A percentile compares a stretch with the other conserved stretches of the same genome.
These are phyloP conservation scores for Epichloe aotearoae DNA, from an alignment of 2,329 filamentous ascomycete species.

Conservation along the genomic window DNA sequence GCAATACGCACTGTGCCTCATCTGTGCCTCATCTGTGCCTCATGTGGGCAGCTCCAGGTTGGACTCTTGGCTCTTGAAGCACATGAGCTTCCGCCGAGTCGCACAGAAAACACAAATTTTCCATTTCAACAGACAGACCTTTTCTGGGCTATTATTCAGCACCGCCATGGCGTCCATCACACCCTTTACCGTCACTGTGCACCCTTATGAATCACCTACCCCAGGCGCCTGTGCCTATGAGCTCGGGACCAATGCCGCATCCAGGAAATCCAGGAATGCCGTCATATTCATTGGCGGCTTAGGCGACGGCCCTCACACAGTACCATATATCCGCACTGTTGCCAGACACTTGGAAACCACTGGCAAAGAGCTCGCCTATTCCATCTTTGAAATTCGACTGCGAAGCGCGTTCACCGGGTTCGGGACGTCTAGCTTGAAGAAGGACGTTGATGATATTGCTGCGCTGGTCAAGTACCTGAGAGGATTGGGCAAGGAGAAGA, in stretches of 20 bases:
- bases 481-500: conserved; percentile 33
- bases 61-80: neutral
- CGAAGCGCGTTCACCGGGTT: conserved; percentile 40
- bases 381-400: conserved; percentile 43
- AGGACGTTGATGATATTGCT: conserved; percentile 41
- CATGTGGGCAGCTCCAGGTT: neutral
- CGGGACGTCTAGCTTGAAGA: conserved; percentile 33
- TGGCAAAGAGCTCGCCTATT: conserved; percentile 27
- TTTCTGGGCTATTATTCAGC: neutral
- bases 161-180: conserved; percentile 14
- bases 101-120: neutral
- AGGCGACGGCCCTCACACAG: conserved; percentile 53
- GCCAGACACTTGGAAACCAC: conserved; percentile 28
- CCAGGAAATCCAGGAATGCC: conserved; percentile 42
- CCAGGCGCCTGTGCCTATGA: conserved; percentile 34
- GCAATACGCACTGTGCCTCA: neutral
- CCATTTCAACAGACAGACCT: neutral
- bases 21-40: neutral
- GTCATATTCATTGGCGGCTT: conserved; percentile 60
- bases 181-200: conserved; percentile 31
- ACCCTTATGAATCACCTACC: conserved; percentile 30
- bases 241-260: conserved; percentile 21
- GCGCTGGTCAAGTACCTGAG: conserved; percentile 40
- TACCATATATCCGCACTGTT: conserved; percentile 40
- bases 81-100: neutral